A percentile compares a stretch with the other conserved stretches of the same genome.
Conservation (phyloP, 2,329 filamentous ascomycete genomes). For the Epichloe glyceriae region DNA sequence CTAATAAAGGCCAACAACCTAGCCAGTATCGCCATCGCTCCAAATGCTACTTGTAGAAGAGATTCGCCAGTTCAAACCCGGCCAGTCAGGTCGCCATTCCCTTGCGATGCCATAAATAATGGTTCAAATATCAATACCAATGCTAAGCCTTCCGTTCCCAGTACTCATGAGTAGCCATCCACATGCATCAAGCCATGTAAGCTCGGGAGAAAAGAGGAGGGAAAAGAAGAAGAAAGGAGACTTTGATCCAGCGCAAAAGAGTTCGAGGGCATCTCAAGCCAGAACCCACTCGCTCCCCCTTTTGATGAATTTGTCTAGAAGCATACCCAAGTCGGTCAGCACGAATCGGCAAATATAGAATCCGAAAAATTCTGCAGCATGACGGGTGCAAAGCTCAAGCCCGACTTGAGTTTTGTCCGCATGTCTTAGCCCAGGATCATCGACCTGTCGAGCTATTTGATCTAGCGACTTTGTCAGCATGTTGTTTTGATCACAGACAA, state of each 20-base stretch:
- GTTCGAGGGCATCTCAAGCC: conserved; percentile 1
- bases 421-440: conserved; percentile 83
- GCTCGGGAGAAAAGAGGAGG: too few relatives aligned
- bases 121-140: not conserved
- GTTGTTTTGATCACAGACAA: not conserved
- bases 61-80: not conserved
- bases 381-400: conserved; percentile 80
- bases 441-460: conserved; percentile 90
- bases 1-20: not conserved
- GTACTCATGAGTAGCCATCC: not conserved
- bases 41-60: not conserved
- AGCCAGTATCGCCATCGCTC: conserved; percentile 1
- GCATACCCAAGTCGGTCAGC: conserved; percentile 66
- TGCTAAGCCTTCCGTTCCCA: not conserved
- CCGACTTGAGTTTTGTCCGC: conserved; percentile 92
- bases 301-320: conserved; percentile 96
- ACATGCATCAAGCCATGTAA: not conserved
- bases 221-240: not conserved
- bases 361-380: conserved; percentile 93
- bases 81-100: not conserved
- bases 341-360: conserved; percentile 95
- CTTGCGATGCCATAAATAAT: not conserved
- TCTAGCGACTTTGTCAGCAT: conserved; percentile 36
- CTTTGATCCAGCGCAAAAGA: not conserved
- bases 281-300: conserved; percentile 86